A percentile compares a stretch with the other conserved stretches of the same genome.
These are phyloP conservation scores for Dryadomyces sulphureus DNA, from an alignment of 2,329 filamentous ascomycete species.

Conservation along the genomic window DNA sequence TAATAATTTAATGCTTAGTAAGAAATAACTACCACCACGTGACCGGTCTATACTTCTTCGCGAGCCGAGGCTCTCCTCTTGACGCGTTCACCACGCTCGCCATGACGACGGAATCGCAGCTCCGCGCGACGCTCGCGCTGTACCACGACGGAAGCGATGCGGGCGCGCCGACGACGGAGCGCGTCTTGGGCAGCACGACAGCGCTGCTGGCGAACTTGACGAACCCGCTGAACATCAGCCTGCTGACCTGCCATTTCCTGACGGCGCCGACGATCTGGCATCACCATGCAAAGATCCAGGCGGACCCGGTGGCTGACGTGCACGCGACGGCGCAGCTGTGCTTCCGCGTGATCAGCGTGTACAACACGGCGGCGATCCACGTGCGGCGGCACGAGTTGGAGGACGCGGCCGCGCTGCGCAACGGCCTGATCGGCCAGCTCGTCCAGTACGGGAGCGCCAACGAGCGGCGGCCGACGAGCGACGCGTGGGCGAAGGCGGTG, in stretches of 20 bases:
- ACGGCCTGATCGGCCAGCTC: slow-evolving; percentile 6
- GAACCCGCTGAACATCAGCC: slow-evolving; percentile 60
- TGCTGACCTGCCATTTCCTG: slow-evolving; percentile 59
- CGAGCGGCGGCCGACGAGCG: slow-evolving; percentile 24
- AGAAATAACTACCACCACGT: too few relatives aligned
- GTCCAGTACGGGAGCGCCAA: background rate
- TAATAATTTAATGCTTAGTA: too few relatives aligned
- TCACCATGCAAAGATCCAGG: background rate
- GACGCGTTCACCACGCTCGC: background rate
- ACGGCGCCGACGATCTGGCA: slow-evolving; percentile 57
- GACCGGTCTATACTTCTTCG: too few relatives aligned
- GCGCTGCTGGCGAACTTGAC: slow-evolving; percentile 54
- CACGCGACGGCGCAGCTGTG: slow-evolving; percentile 44
- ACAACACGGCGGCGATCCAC: slow-evolving; percentile 49
- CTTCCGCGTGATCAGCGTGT: slow-evolving; percentile 54
- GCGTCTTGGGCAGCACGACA: slow-evolving; percentile 50
- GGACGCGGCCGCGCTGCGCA: slow-evolving; percentile 19
- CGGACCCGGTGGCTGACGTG: background rate
- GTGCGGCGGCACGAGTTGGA: slow-evolving; percentile 34
- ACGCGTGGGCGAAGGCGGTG: slow-evolving; percentile 41
- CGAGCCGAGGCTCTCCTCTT: background rate
- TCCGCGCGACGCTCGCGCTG: slow-evolving; percentile 49
- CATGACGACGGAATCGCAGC: slow-evolving; percentile 53
- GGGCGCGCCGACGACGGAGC: slow-evolving; percentile 27
- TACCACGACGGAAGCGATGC: slow-evolving; percentile 33